These are phyloP conservation scores for Camellia sinensis DNA, from an alignment of 148 eudicot species.

Conservation along the genomic window DNA sequence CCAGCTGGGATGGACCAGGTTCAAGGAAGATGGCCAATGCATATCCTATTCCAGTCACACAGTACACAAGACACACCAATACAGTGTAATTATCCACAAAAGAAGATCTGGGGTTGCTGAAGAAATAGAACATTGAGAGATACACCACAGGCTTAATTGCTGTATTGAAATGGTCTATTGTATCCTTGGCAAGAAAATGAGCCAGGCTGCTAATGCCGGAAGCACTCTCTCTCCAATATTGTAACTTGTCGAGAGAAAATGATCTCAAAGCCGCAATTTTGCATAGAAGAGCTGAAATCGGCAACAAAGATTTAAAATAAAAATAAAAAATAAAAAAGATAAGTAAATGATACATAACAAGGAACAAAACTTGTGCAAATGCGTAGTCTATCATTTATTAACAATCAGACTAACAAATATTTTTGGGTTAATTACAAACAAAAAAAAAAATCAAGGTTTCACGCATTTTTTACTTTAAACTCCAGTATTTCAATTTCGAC, in stretches of 20 bases:
- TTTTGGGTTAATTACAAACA: not conserved
- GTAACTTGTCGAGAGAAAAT: conserved; percentile 85
- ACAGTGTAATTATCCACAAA: conserved; percentile 73
- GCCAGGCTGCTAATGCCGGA: conserved; percentile 97
- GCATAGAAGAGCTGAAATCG: conserved; percentile 83
- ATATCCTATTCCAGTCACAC: conserved; percentile 93
- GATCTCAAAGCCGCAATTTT: conserved; percentile 90
- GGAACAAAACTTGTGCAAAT: not conserved
- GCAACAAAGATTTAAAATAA: not conserved
- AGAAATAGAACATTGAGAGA: conserved; percentile 91
- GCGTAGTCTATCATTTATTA: not conserved
- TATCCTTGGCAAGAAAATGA: conserved; percentile 86
- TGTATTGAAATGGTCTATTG: conserved; percentile 78
- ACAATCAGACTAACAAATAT: not conserved
- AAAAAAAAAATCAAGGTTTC: too few relatives aligned
- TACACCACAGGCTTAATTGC: conserved; percentile 78
- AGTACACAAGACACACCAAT: conserved; percentile 77
- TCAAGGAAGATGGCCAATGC: conserved; percentile 79
- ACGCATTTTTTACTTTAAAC: too few relatives aligned
- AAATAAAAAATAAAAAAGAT: not conserved
- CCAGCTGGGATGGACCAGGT: conserved; percentile 95
- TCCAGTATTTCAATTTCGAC: too few relatives aligned
- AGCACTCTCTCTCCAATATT: conserved; percentile 86
- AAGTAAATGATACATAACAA: not conserved
- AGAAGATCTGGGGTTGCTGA: conserved; percentile 89